Percentiles rank a stretch among this genome's conserved stretches.
Conservation (phyloP, 1,284 basidiomycete species). For the Trametes versicolor region DNA sequence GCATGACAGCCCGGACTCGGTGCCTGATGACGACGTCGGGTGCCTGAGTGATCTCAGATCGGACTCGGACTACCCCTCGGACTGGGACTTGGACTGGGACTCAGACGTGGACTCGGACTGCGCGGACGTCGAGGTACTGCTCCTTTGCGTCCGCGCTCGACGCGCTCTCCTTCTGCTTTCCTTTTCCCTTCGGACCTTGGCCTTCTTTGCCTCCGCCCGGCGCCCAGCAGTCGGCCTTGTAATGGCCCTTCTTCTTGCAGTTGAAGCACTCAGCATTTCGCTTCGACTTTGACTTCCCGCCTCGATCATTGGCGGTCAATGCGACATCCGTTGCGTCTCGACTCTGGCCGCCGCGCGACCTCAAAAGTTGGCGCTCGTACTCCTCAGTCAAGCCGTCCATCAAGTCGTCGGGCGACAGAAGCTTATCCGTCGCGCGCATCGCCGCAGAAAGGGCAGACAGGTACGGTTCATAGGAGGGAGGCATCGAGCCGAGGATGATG, state of each 20-base stretch:
- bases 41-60: conserved; percentile 4
- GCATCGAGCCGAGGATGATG: conserved; percentile 34
- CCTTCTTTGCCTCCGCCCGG: conserved; percentile 44
- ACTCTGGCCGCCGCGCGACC: not conserved
- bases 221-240: conserved; percentile 38
- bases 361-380: conserved; percentile 26
- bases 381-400: conserved; percentile 29
- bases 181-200: conserved; percentile 35
- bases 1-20: no score
- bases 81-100: conserved; percentile 9
- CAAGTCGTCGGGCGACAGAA: conserved; percentile 22
- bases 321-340: conserved; percentile 14
- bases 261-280: conserved; percentile 35
- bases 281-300: conserved; percentile 18
- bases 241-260: conserved; percentile 39
- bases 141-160: conserved; percentile 16
- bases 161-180: conserved; percentile 27
- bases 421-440: conserved; percentile 1
- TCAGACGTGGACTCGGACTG: not conserved
- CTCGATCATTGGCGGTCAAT: conserved; percentile 18
- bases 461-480: conserved; percentile 26
- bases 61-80: conserved; percentile 3
- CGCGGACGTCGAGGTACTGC: no score
- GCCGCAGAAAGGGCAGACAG: conserved; percentile 21
- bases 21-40: not conserved